Evolutionary conservation across 2,329 filamentous ascomycete genomes (phyloP).

Genomic region (Trichoderma arundinaceum): DNA sequence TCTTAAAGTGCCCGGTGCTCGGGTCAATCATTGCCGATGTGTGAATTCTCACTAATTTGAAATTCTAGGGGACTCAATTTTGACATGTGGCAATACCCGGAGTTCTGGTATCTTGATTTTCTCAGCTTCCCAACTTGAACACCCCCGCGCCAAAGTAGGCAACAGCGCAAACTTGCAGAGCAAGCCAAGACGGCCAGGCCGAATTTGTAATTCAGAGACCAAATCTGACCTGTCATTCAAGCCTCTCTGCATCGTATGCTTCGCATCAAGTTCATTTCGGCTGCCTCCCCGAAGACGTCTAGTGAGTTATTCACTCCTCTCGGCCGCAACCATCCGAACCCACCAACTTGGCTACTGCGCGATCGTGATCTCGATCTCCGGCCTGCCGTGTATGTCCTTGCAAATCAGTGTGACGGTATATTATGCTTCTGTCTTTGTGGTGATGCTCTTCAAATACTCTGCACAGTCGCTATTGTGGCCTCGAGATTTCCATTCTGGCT

Average conservation of each 20-base stretch:
- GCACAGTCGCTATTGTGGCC: too few relatives aligned
- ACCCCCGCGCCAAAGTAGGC: not conserved
- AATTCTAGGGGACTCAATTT: not conserved
- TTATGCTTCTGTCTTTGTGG: too few relatives aligned
- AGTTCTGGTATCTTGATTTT: not conserved
- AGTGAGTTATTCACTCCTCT: not conserved
- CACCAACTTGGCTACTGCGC: not conserved
- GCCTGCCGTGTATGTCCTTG: too few relatives aligned
- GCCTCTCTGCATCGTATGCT: not conserved
- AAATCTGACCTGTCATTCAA: too few relatives aligned
- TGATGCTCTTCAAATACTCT: too few relatives aligned
- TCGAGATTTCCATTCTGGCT: too few relatives aligned
- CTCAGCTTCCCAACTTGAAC: slow-evolving; percentile 7
- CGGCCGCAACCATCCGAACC: not conserved
- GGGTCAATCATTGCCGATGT: too few relatives aligned
- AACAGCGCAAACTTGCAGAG: not conserved
- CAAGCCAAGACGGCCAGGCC: slow-evolving; percentile 13
- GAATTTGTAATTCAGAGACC: not conserved
- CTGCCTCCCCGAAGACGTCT: not conserved
- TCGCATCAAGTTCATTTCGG: slow-evolving; percentile 18
- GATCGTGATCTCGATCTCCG: not conserved
- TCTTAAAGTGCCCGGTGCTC: too few relatives aligned
- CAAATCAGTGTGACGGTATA: too few relatives aligned
- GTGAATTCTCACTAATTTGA: too few relatives aligned
- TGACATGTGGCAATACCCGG: not conserved